Base-by-base conservation (phyloP, 108 stramenopile species). In the Cyclostephanos invisitatus region DNA sequence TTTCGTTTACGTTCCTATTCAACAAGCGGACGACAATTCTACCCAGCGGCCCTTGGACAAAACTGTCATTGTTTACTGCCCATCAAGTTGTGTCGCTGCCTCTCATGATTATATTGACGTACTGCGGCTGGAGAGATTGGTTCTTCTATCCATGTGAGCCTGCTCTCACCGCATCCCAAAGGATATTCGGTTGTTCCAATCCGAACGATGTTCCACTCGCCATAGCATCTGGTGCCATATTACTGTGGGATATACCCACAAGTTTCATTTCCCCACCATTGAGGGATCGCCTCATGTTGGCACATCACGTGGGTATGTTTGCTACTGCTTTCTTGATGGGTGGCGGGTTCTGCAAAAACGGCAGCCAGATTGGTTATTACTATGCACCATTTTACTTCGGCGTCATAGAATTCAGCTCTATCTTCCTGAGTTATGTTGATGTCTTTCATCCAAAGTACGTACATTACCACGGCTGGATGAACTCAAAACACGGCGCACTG, bases 321-420 rank as follows among this genome's bases (percentile, higher is more conserved):
- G 48, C 75, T 22, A 86, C 87, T 11, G 78, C 85, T 8, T 71
- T 69, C 11, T 65, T 76, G 14, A 81, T 73, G 35, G 47, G 74
- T 37, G 88, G 88, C n/a, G 15, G 59, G 17, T 83, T 74, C 64
- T 53, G 63, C 25, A 42, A 63, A 48, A 63, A 68, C 36, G 69
- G 46, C 32, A 47, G 57, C 55, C 67, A 75, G 47, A 73, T 85
- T 44, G 85, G 81, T 20, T 64, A 78, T 48, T 84, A 86, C 61
- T 86, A 87, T 48, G 82, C 75, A 21, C 82, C 84, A 7, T 85
- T 87, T 66, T 90, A 85, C 70, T 85, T 88, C 67, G 89, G 89
- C 10, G 83, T 85, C 12, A 82, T 90, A 60, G 89, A 90, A 73
- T 54, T 86, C 11, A 85, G 83, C 53, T 86, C 84, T 5, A 66